Percentiles rank a stretch among this genome's conserved stretches.
Evolutionary conservation across 352 stramenopile genomes (phyloP).

Genomic region (Plasmopara viticola): DNA sequence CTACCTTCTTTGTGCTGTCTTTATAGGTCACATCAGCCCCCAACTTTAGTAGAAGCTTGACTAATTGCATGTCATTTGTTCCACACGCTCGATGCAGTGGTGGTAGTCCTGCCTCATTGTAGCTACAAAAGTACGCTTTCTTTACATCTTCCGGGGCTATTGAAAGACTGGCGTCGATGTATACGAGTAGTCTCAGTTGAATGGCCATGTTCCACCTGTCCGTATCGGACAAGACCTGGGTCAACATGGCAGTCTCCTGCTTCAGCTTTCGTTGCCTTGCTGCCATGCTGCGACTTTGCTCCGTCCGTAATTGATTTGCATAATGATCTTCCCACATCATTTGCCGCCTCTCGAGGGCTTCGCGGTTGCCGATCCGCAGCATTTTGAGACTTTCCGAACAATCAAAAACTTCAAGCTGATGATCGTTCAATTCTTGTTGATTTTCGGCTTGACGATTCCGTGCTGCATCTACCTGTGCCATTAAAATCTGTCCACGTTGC

Average conservation of each 20-base stretch:
- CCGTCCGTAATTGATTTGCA: conserved; percentile 19
- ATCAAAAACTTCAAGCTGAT: no score
- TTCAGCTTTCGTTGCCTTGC: conserved; percentile 37
- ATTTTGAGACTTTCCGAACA: conserved; percentile 36
- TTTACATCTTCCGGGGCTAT: conserved; percentile 11
- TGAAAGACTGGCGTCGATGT: conserved; percentile 28
- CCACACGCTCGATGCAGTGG: conserved; percentile 53
- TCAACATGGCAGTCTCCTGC: conserved; percentile 48
- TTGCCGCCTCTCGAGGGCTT: conserved; percentile 43
- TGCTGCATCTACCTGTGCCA: conserved; percentile 32
- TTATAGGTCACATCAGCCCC: conserved; percentile 23
- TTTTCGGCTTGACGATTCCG: conserved; percentile 31
- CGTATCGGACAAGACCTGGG: conserved; percentile 40
- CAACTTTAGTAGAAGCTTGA: conserved; percentile 35
- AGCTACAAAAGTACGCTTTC: conserved; percentile 32
- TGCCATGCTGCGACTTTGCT: conserved; percentile 11
- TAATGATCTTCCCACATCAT: conserved; percentile 68
- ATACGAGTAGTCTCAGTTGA: conserved; percentile 43
- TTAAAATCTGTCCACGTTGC: conserved; percentile 45
- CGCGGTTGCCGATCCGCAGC: conserved; percentile 27
- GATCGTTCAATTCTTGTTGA: no score
- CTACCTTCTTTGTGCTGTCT: no score
- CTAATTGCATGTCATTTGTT: conserved; percentile 32
- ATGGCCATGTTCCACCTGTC: conserved; percentile 75
- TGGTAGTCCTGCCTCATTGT: conserved; percentile 41